Evolutionary conservation across 495 filamentous ascomycete species (phyloP), one percentile per base, ranked within the genome.

Genomic region (Tuber umbilicatum): DNA sequence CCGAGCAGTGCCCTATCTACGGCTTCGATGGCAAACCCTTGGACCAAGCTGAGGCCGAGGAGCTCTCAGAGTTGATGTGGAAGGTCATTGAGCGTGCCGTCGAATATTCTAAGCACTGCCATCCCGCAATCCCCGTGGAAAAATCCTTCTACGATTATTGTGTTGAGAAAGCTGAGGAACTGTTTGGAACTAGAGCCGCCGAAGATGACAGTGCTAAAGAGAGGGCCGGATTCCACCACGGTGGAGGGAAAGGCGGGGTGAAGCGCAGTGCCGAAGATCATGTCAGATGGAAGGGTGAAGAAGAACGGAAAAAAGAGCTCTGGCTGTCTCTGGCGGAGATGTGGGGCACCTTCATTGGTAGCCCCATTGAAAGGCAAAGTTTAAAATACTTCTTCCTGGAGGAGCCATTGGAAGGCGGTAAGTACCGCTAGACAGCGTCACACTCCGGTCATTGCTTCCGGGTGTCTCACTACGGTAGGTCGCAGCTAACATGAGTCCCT

Each of bases 321-420:
- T 80, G 78, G 78, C 82, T 93, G 21, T 87, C 92, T 73, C 85
- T 92, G 80, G 87, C 89, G 31, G 88, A 90, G 72, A 86, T 92
- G 71, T 99, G 95, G 95, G 94, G 94, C 2, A 88, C 90, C 5
- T 97, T 95, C 83, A 90, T 97, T 35, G 95, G 95, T 16, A 92
- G 91, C 68, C 86, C 89, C 27, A 86, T 97, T 67, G 85, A 87
- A 73, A 88, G 83, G 67, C 95, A 99, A 80, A 97, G 93, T 83
- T 81, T 99, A 73, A 95, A 91, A 82, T 97, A 93, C 84, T 96
- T 97, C 79, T 94, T 91, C 87, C 81, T 99, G n/a, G 95, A 99
- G 83, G 93, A 97, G 84, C 94, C 91, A 74, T 90, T 97, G 79
- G 94, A 96, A 80, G 94, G 94, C 69, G 90, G 92, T 92, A 83